Base-by-base conservation (phyloP, 768 basidiomycete genomes). In the Xerocomus spinulosus region DNA sequence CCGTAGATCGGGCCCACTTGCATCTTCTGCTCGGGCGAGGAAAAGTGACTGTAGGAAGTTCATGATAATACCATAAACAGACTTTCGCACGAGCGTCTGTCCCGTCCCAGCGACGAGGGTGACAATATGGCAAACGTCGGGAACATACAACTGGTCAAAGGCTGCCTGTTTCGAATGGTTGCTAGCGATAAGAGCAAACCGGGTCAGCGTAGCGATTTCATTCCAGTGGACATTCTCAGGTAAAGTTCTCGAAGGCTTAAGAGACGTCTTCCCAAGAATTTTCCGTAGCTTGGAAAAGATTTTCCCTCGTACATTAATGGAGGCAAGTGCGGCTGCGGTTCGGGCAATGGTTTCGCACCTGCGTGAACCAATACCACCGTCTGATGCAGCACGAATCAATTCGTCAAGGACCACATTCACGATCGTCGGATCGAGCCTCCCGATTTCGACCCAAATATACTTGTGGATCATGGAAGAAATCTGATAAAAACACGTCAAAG, bases 41-140 rank as follows among this genome's bases (percentile, higher is more conserved):
- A 82, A 83, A 13, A 94, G 67, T 0, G 85, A 80, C 53, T 94
- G 92, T 15, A 94, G 68, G 29, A 91, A 75, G 64, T 92, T 92
- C 67, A 92, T 77, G 51, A 90, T 68, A 30, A 88, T 77, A 9
- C 87, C 92, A 60, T 89, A 91, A 33, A 90, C 79, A 4, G 88
- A 85, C 52, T 85, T 85, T 20, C 92, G 82, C 41, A 92, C 80
- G 12, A 82, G 68, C 0, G 82, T 68, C 6, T 86, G 79, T 10
- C 93, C 93, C 29, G 81, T 81, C 9, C 80, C 87, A 7, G 86
- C 80, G 1, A 87, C 72, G n/a, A 94, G 72, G 5, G 85, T 83
- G 52, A 90, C 80, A 32, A 90, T 72, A 63, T 96, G 90, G 36
- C 84, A 73, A 26, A 88, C 73, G 62, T 96, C 93, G 0, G 93